Conservation (phyloP, 805 yeast genomes). For the Metschnikowia continentalis region DNA sequence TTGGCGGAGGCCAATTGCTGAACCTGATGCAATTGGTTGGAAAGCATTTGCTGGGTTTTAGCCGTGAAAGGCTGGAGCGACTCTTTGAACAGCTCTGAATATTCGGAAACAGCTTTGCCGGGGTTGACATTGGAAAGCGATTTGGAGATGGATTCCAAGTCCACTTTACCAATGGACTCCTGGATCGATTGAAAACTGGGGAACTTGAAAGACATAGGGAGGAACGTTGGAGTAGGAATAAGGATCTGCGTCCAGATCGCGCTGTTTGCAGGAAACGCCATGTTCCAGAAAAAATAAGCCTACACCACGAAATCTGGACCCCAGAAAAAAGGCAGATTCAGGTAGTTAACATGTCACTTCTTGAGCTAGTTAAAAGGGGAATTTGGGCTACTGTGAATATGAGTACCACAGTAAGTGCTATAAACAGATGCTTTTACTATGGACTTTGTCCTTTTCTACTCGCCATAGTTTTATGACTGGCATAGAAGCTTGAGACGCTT, state of each 20-base stretch:
- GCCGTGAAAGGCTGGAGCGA: slow-evolving; percentile 51
- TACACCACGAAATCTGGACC: neutral
- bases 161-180: slow-evolving; percentile 39
- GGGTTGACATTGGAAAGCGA: slow-evolving; percentile 34
- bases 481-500: too few relatives aligned
- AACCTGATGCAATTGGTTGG: slow-evolving; percentile 56
- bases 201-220: slow-evolving; percentile 36
- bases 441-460: too few relatives aligned
- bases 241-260: slow-evolving; percentile 1
- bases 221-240: neutral
- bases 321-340: too few relatives aligned
- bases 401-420: too few relatives aligned
- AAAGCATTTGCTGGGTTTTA: slow-evolving; percentile 56
- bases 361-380: too few relatives aligned
- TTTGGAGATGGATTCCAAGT: slow-evolving; percentile 31
- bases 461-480: too few relatives aligned
- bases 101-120: slow-evolving; percentile 37
- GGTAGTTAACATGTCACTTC: too few relatives aligned
- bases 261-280: neutral
- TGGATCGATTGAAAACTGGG: slow-evolving; percentile 38
- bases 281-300: neutral
- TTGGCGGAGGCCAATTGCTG: slow-evolving; percentile 35
- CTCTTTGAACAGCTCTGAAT: slow-evolving; percentile 40
- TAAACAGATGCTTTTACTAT: too few relatives aligned
- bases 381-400: too few relatives aligned